phyloP scores from a whole-genome alignment of 768 basidiomycete genomes.

The Epithele typhae region DNA sequence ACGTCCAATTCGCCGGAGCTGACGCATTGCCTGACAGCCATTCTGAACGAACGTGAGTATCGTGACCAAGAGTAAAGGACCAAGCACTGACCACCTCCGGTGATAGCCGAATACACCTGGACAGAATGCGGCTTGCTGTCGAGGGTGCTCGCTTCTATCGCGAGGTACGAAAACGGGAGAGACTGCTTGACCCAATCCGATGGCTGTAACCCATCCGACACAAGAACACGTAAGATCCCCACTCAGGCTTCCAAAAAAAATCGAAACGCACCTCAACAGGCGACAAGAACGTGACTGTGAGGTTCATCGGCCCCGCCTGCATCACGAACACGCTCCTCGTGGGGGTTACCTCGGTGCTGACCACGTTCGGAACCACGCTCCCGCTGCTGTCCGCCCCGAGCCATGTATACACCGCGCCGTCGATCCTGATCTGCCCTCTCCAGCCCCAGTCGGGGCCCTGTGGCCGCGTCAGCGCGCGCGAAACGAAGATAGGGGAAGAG shows the following conservation, averaged over 20 bases:
- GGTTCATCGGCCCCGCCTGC: slow-evolving; percentile 30
- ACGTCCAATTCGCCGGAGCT: neutral
- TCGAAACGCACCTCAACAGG: slow-evolving; percentile 33
- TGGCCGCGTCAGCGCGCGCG: neutral
- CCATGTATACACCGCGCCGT: slow-evolving; percentile 7
- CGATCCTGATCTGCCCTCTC: slow-evolving; percentile 8
- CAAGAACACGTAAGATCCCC: neutral
- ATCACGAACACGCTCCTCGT: slow-evolving; percentile 23
- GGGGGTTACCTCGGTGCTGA: neutral
- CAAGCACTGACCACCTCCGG: slow-evolving; percentile 16
- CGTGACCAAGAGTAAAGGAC: slow-evolving; percentile 24
- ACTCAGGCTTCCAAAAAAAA: slow-evolving; percentile 4
- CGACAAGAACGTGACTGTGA: slow-evolving; percentile 35
- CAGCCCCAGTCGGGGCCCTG: slow-evolving; percentile 3
- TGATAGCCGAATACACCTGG: slow-evolving; percentile 37
- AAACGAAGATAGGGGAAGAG: no score
- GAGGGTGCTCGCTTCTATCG: slow-evolving; percentile 24
- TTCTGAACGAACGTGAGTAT: slow-evolving; percentile 30
- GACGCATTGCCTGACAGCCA: neutral
- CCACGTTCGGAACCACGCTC: neutral
- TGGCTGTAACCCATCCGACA: slow-evolving; percentile 19
- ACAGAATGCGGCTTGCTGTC: slow-evolving; percentile 31
- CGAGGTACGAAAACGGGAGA: slow-evolving; percentile 36
- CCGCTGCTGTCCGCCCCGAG: slow-evolving; percentile 1
- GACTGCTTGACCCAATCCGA: slow-evolving; percentile 35